Conservation (phyloP, 768 basidiomycete genomes). For the Macrolepiota dolichaula region DNA sequence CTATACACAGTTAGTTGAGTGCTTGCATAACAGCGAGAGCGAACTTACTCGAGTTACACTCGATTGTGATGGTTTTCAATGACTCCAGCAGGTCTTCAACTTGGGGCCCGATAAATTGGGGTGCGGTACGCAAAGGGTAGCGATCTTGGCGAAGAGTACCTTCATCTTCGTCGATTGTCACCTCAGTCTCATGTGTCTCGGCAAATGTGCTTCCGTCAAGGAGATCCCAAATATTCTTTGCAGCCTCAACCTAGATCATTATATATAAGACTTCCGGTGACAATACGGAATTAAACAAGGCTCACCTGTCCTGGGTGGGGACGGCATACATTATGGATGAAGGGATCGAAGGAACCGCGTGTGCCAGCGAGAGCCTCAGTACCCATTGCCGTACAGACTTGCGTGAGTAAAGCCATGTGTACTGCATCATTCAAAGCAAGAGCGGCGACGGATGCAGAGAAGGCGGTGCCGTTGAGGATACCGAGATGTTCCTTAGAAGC, state of each 20-base stretch:
- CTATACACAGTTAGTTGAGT: constrained; percentile 28
- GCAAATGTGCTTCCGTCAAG: constrained; percentile 70
- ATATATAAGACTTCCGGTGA: neutral
- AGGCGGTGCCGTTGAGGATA: constrained; percentile 82
- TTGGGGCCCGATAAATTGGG: constrained; percentile 86
- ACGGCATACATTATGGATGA: constrained; percentile 71
- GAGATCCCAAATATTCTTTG: constrained; percentile 63
- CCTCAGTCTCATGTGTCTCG: constrained; percentile 64
- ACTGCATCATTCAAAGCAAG: constrained; percentile 72
- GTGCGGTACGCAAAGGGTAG: constrained; percentile 68
- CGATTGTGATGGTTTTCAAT: constrained; percentile 59
- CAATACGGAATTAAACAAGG: neutral
- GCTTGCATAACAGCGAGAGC: neutral
- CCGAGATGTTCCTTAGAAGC: constrained; percentile 79
- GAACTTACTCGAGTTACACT: constrained; percentile 77
- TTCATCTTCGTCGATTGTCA: constrained; percentile 66
- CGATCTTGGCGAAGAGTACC: constrained; percentile 81
- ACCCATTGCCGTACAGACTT: constrained; percentile 81
- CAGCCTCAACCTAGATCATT: constrained; percentile 56
- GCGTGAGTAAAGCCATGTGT: constrained; percentile 60
- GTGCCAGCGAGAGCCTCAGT: constrained; percentile 78
- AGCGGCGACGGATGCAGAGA: constrained; percentile 75
- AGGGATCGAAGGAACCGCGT: constrained; percentile 69
- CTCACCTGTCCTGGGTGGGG: constrained; percentile 78
- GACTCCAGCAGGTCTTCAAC: constrained; percentile 75